Evolutionary conservation across 73 alveolate species (phyloP).

Genomic region (Effrenium voratum): DNA sequence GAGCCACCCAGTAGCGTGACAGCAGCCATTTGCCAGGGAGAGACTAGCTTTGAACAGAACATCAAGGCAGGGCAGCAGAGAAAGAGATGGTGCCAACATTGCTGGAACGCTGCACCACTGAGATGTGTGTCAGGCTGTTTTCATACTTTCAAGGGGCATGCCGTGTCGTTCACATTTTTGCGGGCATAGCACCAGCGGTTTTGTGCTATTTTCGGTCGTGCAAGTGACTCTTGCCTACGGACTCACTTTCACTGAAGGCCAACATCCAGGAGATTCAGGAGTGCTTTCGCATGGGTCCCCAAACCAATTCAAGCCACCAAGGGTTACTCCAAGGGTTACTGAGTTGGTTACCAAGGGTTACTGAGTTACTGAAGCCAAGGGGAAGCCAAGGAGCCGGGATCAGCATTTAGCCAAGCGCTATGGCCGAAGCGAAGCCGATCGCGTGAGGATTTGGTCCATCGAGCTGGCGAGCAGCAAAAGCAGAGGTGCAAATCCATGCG

Average conservation of each 20-base stretch:
- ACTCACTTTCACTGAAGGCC: not conserved
- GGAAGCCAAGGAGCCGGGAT: not conserved
- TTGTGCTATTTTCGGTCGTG: not conserved
- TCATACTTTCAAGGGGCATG: not conserved
- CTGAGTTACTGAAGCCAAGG: not conserved
- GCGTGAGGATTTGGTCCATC: slow-evolving; percentile 64
- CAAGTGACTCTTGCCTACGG: not conserved
- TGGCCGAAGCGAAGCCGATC: not conserved
- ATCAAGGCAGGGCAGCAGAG: slow-evolving; percentile 33
- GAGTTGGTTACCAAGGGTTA: not conserved
- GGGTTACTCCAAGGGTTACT: not conserved
- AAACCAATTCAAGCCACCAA: not conserved
- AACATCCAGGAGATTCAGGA: slow-evolving; percentile 87
- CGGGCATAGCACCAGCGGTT: not conserved
- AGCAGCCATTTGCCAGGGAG: too few species aligned
- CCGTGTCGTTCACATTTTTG: not conserved
- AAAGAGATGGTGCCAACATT: not conserved
- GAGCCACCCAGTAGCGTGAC: too few species aligned
- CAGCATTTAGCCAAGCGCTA: not conserved
- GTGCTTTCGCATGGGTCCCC: not conserved
- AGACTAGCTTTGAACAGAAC: slow-evolving; percentile 63
- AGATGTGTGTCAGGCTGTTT: not conserved
- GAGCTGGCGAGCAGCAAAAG: slow-evolving; percentile 85
- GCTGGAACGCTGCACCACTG: not conserved
- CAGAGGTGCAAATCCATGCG: not conserved